These are phyloP conservation scores for Xylaria sp. DNA, from an alignment of 2,329 filamentous ascomycete species.

Conservation along the genomic window DNA sequence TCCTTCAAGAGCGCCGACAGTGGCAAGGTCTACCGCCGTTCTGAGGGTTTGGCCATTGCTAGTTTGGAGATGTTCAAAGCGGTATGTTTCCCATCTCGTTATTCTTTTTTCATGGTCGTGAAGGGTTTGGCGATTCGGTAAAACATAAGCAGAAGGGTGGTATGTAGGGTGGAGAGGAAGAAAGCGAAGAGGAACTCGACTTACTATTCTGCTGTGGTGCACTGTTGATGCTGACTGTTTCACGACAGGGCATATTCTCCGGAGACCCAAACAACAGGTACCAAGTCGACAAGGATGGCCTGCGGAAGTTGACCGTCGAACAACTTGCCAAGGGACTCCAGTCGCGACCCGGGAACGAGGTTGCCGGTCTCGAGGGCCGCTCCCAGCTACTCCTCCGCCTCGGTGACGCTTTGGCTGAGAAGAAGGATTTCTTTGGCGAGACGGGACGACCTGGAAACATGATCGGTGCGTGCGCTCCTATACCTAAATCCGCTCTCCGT, in stretches of 20 bases:
- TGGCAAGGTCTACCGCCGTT: conserved; percentile 81
- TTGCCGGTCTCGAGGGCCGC: conserved; percentile 87
- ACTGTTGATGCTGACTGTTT: conserved; percentile 18
- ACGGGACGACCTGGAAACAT: conserved; percentile 92
- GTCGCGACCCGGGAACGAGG: conserved; percentile 79
- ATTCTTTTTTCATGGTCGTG: not conserved
- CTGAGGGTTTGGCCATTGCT: conserved; percentile 69
- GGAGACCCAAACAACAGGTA: conserved; percentile 82
- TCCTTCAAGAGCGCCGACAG: conserved; percentile 92
- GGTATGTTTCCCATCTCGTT: conserved; percentile 34
- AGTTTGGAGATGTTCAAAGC: conserved; percentile 92
- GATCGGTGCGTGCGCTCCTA: conserved; percentile 71
- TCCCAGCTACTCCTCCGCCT: conserved; percentile 81
- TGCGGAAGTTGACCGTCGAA: conserved; percentile 78
- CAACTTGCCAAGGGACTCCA: conserved; percentile 84
- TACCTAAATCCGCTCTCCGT: not conserved
- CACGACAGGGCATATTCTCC: conserved; percentile 78
- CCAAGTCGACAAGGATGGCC: conserved; percentile 86
- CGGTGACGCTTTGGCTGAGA: conserved; percentile 76
- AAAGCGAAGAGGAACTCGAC: not conserved
- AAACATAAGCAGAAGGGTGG: not conserved
- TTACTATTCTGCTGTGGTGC: not conserved
- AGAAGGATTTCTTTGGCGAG: conserved; percentile 83
- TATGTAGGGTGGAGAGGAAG: not conserved
- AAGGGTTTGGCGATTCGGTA: not conserved